Conservation (phyloP, 2,329 filamentous ascomycete species). For the Lachnellula arida region DNA sequence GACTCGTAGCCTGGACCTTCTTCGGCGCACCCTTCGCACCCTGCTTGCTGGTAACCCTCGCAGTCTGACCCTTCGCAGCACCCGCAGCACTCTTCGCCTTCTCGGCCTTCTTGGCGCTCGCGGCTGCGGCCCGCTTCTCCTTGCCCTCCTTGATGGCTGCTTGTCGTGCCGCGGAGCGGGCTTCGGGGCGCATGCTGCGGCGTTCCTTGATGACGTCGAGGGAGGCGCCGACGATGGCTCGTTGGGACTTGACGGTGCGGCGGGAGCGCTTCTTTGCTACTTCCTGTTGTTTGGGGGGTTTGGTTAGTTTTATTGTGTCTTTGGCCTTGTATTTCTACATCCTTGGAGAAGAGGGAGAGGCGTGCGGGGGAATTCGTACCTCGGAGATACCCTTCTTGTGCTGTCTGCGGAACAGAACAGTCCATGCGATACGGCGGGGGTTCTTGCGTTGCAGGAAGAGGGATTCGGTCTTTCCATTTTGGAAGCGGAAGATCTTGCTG, state of each 20-base stretch:
- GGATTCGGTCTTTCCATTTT: slow-evolving; percentile 99
- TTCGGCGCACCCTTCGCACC: slow-evolving; percentile 83
- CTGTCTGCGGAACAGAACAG: slow-evolving; percentile 94
- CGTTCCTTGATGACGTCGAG: slow-evolving; percentile 99
- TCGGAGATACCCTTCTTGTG: slow-evolving; percentile 99
- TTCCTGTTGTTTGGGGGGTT: slow-evolving; percentile 61
- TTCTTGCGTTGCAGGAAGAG: slow-evolving; percentile 99
- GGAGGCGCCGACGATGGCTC: slow-evolving; percentile 97
- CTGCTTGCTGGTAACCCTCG: slow-evolving; percentile 91
- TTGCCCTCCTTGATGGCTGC: slow-evolving; percentile 95
- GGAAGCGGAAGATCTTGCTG: slow-evolving; percentile 99
- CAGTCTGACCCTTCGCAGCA: slow-evolving; percentile 71
- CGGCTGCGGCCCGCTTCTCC: slow-evolving; percentile 90
- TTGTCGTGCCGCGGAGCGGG: slow-evolving; percentile 82
- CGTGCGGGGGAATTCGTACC: slow-evolving; percentile 56
- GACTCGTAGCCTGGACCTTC: slow-evolving; percentile 83
- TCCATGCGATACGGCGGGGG: slow-evolving; percentile 99
- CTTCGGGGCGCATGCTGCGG: slow-evolving; percentile 90
- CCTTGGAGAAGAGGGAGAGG: slow-evolving; percentile 1
- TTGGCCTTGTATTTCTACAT: background rate
- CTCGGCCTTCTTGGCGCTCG: slow-evolving; percentile 95
- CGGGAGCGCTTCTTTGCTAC: slow-evolving; percentile 99
- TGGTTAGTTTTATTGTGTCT: slow-evolving; percentile 13
- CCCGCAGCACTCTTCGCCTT: slow-evolving; percentile 88
- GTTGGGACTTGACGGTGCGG: slow-evolving; percentile 97